A percentile compares a stretch with the other conserved stretches of the same genome.
Evolutionary conservation across 1,284 basidiomycete genomes (phyloP).

Genomic region (Coniferiporia weirii): DNA sequence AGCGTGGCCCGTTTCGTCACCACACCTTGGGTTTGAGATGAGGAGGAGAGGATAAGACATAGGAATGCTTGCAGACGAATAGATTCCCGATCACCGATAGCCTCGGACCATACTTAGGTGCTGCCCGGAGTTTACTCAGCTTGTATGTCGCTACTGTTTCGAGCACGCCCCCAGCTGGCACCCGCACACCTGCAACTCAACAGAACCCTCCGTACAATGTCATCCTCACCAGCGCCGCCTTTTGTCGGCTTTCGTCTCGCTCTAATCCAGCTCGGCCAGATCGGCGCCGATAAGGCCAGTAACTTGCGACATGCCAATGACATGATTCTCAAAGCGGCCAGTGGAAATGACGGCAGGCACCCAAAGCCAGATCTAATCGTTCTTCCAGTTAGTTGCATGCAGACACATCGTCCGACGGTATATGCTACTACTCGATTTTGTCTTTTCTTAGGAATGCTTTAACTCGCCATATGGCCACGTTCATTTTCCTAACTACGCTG

Average conservation of each 20-base stretch:
- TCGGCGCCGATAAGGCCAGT: conserved; percentile 61
- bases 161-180: no score
- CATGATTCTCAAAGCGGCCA: conserved; percentile 70
- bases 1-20: conserved; percentile 34
- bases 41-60: conserved; percentile 19
- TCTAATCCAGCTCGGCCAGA: conserved; percentile 77
- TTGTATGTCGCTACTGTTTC: no score
- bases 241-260: conserved; percentile 80
- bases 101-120: no score
- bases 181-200: background rate
- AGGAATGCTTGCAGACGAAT: background rate
- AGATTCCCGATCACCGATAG: background rate
- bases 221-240: conserved; percentile 26
- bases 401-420: background rate
- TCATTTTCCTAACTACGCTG: conserved; percentile 82
- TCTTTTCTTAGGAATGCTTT: conserved; percentile 81
- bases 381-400: conserved; percentile 60
- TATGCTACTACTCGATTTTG: background rate
- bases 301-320: conserved; percentile 79
- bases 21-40: conserved; percentile 44
- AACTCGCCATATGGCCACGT: conserved; percentile 93
- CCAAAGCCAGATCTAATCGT: conserved; percentile 79
- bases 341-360: conserved; percentile 31
- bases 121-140: no score
- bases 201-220: conserved; percentile 1